Evolutionary conservation across 768 basidiomycete genomes (phyloP).

Genomic region (Amanita inopinata): DNA sequence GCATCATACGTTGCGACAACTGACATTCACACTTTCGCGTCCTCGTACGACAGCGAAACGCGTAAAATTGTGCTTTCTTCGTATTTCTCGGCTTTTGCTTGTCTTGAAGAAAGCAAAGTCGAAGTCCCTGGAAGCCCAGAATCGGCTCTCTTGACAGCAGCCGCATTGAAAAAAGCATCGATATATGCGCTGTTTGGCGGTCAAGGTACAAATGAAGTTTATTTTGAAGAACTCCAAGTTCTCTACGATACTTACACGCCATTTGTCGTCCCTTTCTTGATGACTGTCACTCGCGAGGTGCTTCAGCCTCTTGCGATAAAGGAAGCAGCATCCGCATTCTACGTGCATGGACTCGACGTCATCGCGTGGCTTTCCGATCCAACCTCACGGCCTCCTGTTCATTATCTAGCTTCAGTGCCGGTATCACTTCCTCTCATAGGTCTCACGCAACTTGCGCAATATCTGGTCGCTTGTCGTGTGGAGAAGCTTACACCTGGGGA

Average conservation of each 20-base stretch:
- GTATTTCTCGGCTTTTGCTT: constrained; percentile 70
- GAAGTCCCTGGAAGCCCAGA: constrained; percentile 48
- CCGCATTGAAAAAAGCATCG: constrained; percentile 50
- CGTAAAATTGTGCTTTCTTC: constrained; percentile 69
- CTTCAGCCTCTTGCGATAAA: constrained; percentile 63
- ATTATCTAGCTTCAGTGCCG: constrained; percentile 89
- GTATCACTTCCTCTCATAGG: constrained; percentile 95
- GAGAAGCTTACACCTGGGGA: constrained; percentile 71
- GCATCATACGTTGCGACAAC: constrained; percentile 56
- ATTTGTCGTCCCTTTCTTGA: constrained; percentile 68
- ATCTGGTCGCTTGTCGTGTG: constrained; percentile 72
- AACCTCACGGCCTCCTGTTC: constrained; percentile 58
- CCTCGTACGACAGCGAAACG: constrained; percentile 63
- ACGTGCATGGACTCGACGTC: constrained; percentile 74
- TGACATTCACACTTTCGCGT: constrained; percentile 78
- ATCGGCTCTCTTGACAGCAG: constrained; percentile 63
- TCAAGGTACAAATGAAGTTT: constrained; percentile 96
- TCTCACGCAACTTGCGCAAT: constrained; percentile 91
- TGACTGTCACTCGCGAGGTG: constrained; percentile 50
- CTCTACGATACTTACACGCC: constrained; percentile 89
- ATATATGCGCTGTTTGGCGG: constrained; percentile 95
- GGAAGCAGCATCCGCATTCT: constrained; percentile 53
- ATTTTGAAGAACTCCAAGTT: constrained; percentile 90
- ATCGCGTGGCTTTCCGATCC: constrained; percentile 75
- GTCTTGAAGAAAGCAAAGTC: constrained; percentile 49